phyloP scores from a whole-genome alignment of 1,284 basidiomycete genomes.

The Marasmius oreades region DNA sequence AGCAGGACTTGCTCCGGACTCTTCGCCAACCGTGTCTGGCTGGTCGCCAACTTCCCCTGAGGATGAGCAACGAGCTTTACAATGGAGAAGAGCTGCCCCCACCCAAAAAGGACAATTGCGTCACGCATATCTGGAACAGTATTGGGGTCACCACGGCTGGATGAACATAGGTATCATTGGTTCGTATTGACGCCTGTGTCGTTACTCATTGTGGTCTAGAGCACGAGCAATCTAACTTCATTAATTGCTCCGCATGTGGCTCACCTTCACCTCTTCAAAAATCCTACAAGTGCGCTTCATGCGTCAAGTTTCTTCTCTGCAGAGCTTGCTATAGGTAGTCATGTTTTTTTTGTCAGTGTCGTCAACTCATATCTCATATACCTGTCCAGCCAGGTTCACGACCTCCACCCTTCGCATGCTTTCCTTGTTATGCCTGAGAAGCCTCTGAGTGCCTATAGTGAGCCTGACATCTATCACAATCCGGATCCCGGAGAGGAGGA shows the following conservation, averaged over 20 bases:
- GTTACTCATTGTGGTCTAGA: slow-evolving; percentile 35
- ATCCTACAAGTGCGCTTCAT: slow-evolving; percentile 83
- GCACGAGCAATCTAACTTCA: slow-evolving; percentile 61
- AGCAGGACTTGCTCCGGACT: slow-evolving; percentile 43
- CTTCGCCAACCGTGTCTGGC: slow-evolving; percentile 36
- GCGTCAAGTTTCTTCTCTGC: slow-evolving; percentile 77
- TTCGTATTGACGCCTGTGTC: neutral
- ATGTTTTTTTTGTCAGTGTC: no score
- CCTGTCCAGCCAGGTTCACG: slow-evolving; percentile 67
- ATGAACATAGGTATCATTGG: slow-evolving; percentile 58
- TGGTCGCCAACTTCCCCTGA: slow-evolving; percentile 43
- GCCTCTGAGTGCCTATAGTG: slow-evolving; percentile 36
- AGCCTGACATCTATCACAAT: slow-evolving; percentile 33
- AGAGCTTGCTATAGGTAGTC: slow-evolving; percentile 72
- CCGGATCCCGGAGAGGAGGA: slow-evolving; percentile 50
- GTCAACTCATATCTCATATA: neutral
- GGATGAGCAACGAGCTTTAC: slow-evolving; percentile 45
- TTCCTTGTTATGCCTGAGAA: slow-evolving; percentile 79
- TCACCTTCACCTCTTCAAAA: slow-evolving; percentile 50
- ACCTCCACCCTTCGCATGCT: slow-evolving; percentile 83
- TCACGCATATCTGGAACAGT: slow-evolving; percentile 82
- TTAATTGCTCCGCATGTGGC: slow-evolving; percentile 77
- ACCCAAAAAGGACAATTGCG: slow-evolving; percentile 67
- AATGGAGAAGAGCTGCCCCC: slow-evolving; percentile 62
- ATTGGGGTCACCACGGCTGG: slow-evolving; percentile 82